Base-by-base conservation (phyloP, 805 yeast genomes). In the Wickerhamomyces mucosus region DNA sequence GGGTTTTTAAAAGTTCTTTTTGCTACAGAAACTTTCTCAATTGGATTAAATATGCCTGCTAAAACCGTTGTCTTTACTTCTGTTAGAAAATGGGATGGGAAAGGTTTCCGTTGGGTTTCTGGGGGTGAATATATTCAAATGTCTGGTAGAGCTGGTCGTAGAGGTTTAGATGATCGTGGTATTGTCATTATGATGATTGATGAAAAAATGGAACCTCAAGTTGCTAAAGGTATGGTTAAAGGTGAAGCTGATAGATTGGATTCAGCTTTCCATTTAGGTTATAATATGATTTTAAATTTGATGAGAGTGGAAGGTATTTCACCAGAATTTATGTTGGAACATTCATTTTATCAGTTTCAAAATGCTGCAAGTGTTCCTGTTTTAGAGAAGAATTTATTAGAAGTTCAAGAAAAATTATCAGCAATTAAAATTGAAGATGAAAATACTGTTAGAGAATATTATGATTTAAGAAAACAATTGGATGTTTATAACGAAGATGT, bases 81-180 rank as follows among this genome's bases (percentile, higher is more conserved):
- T 21, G 98, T 92, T 15, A 75, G 98, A 53, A 92, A 92, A 56
- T 92, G 96, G 95, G 99, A 92, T 61, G 98, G 98, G 47, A 76
- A 74, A 40, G 94, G 89, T 14, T 86, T 89, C 67, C 77, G 99
- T 60, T 92, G 98, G 98, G 96, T 92, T 20, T 83, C 95, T 35
- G 98, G 98, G 37, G 99, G 99, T 65, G 99, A 92, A 61, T 92
- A 92, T 59, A 92, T 92, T 52, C 99, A 92, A 63, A 92, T 92
- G 99, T 84, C 96, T 27, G 99, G 99, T 43, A 78, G 99, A 59
- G 99, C 99, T 15, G 99, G 99, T 47, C 88, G 98, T 68, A 83
- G 98, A 70, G 99, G 99, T 52, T 71, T 92, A 46, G 99, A 92
- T 69, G 98, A 92, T 56, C 80, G 98, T 56, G 99, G 99, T 62